phyloP scores from a whole-genome alignment of 2,329 filamentous ascomycete species.

The Fusarium scirpi region DNA sequence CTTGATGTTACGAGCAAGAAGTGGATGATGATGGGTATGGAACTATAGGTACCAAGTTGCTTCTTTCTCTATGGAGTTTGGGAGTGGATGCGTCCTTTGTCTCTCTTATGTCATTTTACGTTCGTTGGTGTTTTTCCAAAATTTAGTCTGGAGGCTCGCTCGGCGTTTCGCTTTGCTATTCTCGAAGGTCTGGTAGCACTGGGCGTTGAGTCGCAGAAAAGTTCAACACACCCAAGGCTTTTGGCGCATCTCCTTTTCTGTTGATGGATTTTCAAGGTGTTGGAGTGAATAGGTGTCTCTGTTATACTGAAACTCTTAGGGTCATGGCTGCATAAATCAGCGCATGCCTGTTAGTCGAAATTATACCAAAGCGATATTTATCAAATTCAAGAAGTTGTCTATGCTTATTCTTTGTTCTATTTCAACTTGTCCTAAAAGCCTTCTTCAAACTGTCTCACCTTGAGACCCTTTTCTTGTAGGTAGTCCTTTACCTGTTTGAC shows the following conservation, averaged over 20 bases:
- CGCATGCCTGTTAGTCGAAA: conserved; percentile 24
- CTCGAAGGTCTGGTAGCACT: conserved; percentile 29
- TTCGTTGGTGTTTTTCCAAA: conserved; percentile 36
- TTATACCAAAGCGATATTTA: conserved; percentile 25
- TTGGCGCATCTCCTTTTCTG: conserved; percentile 24
- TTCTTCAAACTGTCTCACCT: conserved; percentile 83
- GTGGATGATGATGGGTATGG: conserved; percentile 92
- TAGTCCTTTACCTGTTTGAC: conserved; percentile 94
- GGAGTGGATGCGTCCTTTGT: conserved; percentile 35
- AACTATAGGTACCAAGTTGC: conserved; percentile 70
- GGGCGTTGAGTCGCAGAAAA: conserved; percentile 41
- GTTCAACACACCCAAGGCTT: conserved; percentile 20
- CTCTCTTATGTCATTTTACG: conserved; percentile 27
- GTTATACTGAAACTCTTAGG: conserved; percentile 18
- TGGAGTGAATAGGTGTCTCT: conserved; percentile 30
- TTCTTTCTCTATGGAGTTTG: conserved; percentile 38
- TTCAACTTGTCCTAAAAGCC: conserved; percentile 44
- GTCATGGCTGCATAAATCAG: conserved; percentile 10
- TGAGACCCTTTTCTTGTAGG: conserved; percentile 75
- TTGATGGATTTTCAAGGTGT: conserved; percentile 27
- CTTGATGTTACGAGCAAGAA: conserved; percentile 76
- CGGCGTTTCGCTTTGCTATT: conserved; percentile 28
- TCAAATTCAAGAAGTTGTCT: conserved; percentile 8
- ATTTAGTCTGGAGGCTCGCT: conserved; percentile 24
- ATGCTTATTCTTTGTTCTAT: conserved; percentile 23